These are phyloP conservation scores for Pseudomonodictys pantanalensis DNA, from an alignment of 495 filamentous ascomycete genomes.

Conservation along the genomic window DNA sequence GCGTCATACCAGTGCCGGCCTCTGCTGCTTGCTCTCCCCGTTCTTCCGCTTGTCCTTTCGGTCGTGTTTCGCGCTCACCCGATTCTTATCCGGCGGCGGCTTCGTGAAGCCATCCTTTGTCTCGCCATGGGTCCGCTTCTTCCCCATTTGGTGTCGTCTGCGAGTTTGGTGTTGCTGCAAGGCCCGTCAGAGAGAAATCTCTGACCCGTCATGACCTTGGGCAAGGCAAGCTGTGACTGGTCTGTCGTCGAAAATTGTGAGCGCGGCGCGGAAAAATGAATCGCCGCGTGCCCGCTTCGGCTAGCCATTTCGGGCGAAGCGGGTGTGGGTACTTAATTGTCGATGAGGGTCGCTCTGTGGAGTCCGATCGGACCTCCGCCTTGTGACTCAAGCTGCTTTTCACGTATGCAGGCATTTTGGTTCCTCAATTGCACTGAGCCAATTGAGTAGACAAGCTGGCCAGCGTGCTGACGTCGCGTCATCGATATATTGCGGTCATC, in stretches of 20 bases:
- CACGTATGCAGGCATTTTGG: too few species aligned
- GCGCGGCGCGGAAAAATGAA: conserved; percentile 12
- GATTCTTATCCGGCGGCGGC: conserved; percentile 21
- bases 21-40: conserved; percentile 17
- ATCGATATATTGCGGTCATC: too few species aligned
- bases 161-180: conserved; percentile 9
- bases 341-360: background rate
- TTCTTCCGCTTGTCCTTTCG: conserved; percentile 24
- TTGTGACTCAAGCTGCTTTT: background rate
- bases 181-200: conserved; percentile 31
- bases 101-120: conserved; percentile 33
- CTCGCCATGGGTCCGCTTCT: conserved; percentile 37
- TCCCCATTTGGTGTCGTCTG: conserved; percentile 32
- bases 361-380: background rate
- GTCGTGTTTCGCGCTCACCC: conserved; percentile 17
- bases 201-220: conserved; percentile 32
- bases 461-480: too few species aligned
- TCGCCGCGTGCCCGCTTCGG: background rate
- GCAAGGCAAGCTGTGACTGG: conserved; percentile 1
- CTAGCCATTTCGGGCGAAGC: conserved; percentile 4
- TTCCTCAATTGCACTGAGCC: too few species aligned
- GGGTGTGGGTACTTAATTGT: too few species aligned
- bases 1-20: conserved; percentile 26
- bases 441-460: too few species aligned
- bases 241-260: background rate